A percentile compares a stretch with the other conserved stretches of the same genome.
Evolutionary conservation across 306 rosid species (phyloP).

Genomic region (Sphenostylis stenocarpa): DNA sequence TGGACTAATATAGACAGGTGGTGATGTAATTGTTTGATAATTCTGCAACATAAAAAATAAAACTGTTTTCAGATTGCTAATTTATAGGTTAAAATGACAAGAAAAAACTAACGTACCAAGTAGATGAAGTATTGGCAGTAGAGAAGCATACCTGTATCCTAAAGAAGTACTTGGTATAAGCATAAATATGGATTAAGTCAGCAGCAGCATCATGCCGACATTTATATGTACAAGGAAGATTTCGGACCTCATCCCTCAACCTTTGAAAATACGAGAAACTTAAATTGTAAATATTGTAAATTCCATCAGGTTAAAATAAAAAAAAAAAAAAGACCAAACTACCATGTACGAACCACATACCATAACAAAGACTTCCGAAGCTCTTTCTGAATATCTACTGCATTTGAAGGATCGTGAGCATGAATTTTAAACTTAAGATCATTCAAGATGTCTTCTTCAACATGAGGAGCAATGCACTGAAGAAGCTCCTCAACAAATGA

Average conservation of each 20-base stretch:
- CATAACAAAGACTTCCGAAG: slow-evolving; percentile 79
- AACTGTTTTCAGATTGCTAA: slow-evolving; percentile 16
- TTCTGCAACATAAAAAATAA: slow-evolving; percentile 52
- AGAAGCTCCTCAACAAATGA: slow-evolving; percentile 92
- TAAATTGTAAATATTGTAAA: slow-evolving; percentile 4
- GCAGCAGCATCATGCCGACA: slow-evolving; percentile 99
- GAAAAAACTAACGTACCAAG: not conserved
- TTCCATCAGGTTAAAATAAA: slow-evolving; percentile 11
- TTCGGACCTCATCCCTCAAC: slow-evolving; percentile 96
- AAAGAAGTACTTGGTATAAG: slow-evolving; percentile 81
- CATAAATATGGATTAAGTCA: slow-evolving; percentile 94
- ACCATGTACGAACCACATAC: slow-evolving; percentile 38
- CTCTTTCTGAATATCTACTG: slow-evolving; percentile 68
- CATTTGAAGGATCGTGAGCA: slow-evolving; percentile 68
- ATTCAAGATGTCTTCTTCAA: slow-evolving; percentile 60
- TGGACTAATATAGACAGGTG: slow-evolving; percentile 97
- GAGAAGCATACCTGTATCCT: slow-evolving; percentile 74
- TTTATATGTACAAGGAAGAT: slow-evolving; percentile 89
- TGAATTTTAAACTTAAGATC: slow-evolving; percentile 70
- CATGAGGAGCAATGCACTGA: slow-evolving; percentile 68
- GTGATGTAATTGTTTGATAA: slow-evolving; percentile 81
- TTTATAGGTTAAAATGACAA: not conserved
- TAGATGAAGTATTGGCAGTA: not conserved
- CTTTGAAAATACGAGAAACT: slow-evolving; percentile 42
- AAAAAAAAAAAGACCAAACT: slow-evolving; percentile 14